These are phyloP conservation scores for Drechmeria coniospora DNA, from an alignment of 2,329 filamentous ascomycete genomes.

Conservation along the genomic window DNA sequence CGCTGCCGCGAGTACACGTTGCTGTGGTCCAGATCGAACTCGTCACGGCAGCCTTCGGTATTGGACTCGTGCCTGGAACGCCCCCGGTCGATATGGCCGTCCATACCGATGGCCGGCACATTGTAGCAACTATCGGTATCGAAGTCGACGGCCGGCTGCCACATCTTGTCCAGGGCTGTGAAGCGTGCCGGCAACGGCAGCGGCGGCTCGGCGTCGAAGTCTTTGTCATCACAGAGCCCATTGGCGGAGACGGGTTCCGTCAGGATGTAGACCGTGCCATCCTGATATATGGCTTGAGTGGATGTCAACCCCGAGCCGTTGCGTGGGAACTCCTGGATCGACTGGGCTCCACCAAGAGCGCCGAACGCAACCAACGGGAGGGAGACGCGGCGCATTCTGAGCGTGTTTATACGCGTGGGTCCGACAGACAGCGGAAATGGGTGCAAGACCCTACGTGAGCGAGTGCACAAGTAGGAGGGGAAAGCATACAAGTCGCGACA, in stretches of 20 bases:
- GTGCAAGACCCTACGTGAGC: no score
- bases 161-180: conserved; percentile 8
- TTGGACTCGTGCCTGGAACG: conserved; percentile 14
- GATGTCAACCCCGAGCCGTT: no score
- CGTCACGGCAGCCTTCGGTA: conserved; percentile 16
- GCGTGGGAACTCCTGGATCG: no score
- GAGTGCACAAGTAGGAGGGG: no score
- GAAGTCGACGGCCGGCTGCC: conserved; percentile 15
- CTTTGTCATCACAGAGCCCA: conserved; percentile 3
- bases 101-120: conserved; percentile 19
- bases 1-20: conserved; percentile 26
- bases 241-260: neutral
- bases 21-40: conserved; percentile 18
- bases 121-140: conserved; percentile 24
- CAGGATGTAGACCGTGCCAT: neutral
- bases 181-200: conserved; percentile 8
- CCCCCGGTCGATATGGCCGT: conserved; percentile 17
- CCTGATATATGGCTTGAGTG: neutral
- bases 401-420: no score
- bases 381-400: no score
- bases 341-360: no score
- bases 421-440: no score
- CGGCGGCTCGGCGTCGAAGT: conserved; percentile 6
- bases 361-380: no score
- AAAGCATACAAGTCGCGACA: no score